Percentiles rank a stretch among this genome's conserved stretches.
Conservation (phyloP, 139 green algal species). For the Picochlorum sp. region DNA sequence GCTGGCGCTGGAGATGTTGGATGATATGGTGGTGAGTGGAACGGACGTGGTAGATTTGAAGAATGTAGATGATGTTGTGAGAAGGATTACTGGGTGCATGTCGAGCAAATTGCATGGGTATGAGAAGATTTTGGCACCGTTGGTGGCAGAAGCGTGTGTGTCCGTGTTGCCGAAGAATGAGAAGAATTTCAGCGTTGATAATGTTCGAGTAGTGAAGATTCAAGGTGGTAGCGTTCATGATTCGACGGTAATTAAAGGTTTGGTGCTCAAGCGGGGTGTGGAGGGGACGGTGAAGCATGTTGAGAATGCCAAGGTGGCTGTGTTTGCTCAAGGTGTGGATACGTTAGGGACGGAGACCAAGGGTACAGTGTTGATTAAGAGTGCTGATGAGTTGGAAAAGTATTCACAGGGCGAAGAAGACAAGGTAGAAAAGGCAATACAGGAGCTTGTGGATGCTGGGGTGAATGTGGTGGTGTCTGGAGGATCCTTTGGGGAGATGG, state of each 20-base stretch:
- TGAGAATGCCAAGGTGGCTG: conserved; percentile 82
- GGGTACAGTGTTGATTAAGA: conserved; percentile 95
- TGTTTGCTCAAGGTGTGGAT: conserved; percentile 75
- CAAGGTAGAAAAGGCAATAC: conserved; percentile 82
- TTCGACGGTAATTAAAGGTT: conserved; percentile 66
- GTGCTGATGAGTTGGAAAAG: conserved; percentile 82
- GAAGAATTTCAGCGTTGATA: conserved; percentile 98
- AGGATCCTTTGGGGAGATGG: conserved; percentile 87
- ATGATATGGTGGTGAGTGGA: conserved; percentile 66
- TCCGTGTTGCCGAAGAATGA: conserved; percentile 88
- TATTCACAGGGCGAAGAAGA: conserved; percentile 85
- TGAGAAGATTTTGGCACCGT: conserved; percentile 70
- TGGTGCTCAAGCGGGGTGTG: conserved; percentile 80
- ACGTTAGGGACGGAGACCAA: conserved; percentile 80
- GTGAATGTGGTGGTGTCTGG: conserved; percentile 73
- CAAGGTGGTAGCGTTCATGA: conserved; percentile 56
- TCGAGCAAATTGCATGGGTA: conserved; percentile 86
- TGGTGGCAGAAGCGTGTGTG: conserved; percentile 91
- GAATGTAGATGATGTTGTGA: conserved; percentile 56
- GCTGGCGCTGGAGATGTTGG: conserved; percentile 76
- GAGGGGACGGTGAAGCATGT: conserved; percentile 76
- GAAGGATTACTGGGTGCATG: conserved; percentile 69
- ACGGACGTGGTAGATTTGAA: conserved; percentile 70
- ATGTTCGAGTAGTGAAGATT: conserved; percentile 94
- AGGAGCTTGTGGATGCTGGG: conserved; percentile 49